Conservation (phyloP, 2,329 filamentous ascomycete species). For the Mollisia scopiformis region DNA sequence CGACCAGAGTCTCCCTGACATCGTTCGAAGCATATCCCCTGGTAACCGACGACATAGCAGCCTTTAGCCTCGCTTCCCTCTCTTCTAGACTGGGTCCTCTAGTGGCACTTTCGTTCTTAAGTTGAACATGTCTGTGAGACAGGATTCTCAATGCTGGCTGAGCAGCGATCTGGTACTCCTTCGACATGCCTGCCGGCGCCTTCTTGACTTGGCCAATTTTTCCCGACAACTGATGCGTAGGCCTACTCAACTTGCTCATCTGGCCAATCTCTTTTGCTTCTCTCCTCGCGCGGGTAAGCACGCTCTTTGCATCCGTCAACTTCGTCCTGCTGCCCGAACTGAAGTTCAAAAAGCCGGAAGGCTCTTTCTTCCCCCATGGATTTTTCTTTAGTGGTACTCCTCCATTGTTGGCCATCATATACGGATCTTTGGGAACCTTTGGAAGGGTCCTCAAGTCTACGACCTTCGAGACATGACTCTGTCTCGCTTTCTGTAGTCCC, state of each 20-base stretch:
- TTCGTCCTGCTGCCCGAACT: constrained; percentile 55
- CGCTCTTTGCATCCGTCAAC: constrained; percentile 52
- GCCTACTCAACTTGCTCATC: constrained; percentile 49
- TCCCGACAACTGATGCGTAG: constrained; percentile 39
- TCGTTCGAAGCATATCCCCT: constrained; percentile 1
- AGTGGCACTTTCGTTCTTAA: constrained; percentile 21
- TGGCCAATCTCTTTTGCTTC: constrained; percentile 58
- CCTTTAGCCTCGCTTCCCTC: constrained; percentile 38
- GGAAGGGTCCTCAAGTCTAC: constrained; percentile 54
- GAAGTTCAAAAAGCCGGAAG: constrained; percentile 45
- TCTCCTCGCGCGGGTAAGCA: constrained; percentile 58
- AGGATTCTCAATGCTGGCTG: constrained; percentile 40
- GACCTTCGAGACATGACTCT: constrained; percentile 59
- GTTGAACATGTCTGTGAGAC: constrained; percentile 26
- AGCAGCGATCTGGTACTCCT: constrained; percentile 51
- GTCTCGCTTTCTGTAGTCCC: constrained; percentile 59
- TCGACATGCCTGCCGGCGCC: constrained; percentile 57
- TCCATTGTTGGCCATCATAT: constrained; percentile 39
- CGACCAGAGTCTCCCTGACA: constrained; percentile 24
- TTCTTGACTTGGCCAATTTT: constrained; percentile 42
- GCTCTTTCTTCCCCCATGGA: constrained; percentile 32
- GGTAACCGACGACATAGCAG: constrained; percentile 23
- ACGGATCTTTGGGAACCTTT: constrained; percentile 42
- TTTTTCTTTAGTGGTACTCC: constrained; percentile 34
- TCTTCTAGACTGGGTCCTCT: constrained; percentile 36